A percentile compares a stretch with the other conserved stretches of the same genome.
Conservation (phyloP, 257 asterid genomes). For the Linaria vulgaris region DNA sequence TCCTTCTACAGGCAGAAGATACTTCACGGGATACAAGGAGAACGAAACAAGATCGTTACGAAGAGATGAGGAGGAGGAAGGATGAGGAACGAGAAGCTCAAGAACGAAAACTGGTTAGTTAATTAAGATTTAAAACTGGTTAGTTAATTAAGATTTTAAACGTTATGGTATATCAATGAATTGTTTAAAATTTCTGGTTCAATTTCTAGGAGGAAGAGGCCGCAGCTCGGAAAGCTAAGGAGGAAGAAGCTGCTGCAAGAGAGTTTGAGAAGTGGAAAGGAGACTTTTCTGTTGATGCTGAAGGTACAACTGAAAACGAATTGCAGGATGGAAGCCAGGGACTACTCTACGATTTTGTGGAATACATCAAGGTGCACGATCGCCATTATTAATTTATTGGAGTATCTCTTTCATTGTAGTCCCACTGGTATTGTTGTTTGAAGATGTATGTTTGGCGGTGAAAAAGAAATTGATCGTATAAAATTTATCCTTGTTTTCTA, state of each 20-base stretch:
- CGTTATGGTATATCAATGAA: background rate
- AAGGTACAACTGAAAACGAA: conserved; percentile 89
- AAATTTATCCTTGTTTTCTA: conserved; percentile 18
- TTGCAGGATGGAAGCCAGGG: conserved; percentile 82
- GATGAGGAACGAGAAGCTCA: conserved; percentile 98
- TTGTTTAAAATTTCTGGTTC: conserved; percentile 12
- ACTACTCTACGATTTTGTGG: conserved; percentile 81
- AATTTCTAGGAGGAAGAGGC: conserved; percentile 92
- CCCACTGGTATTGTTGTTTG: background rate
- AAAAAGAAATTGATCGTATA: background rate
- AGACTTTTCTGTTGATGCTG: conserved; percentile 92
- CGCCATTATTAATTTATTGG: conserved; percentile 11
- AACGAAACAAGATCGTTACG: conserved; percentile 85
- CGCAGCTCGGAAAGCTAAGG: conserved; percentile 75
- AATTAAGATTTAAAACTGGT: conserved; percentile 53
- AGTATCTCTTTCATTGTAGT: background rate
- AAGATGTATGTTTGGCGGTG: background rate
- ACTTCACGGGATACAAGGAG: conserved; percentile 70
- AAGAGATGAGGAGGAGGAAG: conserved; percentile 88
- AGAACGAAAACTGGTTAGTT: conserved; percentile 79
- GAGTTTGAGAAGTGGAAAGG: conserved; percentile 98
- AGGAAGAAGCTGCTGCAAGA: conserved; percentile 87
- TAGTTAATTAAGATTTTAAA: conserved; percentile 27
- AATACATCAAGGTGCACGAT: conserved; percentile 77
- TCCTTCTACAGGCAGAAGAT: conserved; percentile 72